A percentile compares a stretch with the other conserved stretches of the same genome.
These are phyloP conservation scores for Lasiodiplodia theobromae DNA, from an alignment of 2,329 filamentous ascomycete genomes.

Conservation along the genomic window DNA sequence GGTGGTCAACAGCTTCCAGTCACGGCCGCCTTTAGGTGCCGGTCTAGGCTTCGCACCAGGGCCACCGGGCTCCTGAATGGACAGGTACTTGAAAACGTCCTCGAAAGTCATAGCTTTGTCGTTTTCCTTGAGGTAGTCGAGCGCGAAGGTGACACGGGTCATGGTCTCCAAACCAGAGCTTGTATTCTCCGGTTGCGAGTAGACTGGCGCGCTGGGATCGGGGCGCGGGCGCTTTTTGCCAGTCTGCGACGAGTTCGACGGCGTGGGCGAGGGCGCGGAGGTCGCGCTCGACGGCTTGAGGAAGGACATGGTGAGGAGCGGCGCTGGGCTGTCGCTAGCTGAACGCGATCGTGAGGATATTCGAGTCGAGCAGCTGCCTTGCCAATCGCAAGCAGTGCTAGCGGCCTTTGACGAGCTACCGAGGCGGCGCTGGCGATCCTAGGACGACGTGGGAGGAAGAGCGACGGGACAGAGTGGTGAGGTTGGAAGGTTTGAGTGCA, in stretches of 20 bases:
- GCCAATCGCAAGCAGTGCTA: background rate
- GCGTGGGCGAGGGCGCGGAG: conserved; percentile 69
- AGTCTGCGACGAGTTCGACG: conserved; percentile 47
- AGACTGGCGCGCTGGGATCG: conserved; percentile 61
- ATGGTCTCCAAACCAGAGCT: conserved; percentile 81
- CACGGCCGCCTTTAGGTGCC: conserved; percentile 15
- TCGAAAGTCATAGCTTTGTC: conserved; percentile 63
- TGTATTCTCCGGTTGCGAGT: conserved; percentile 78
- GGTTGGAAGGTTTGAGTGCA: conserved; percentile 1
- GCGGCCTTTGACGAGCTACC: background rate
- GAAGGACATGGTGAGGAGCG: conserved; percentile 42
- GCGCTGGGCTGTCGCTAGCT: background rate
- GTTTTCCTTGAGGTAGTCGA: conserved; percentile 72
- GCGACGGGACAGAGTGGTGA: background rate
- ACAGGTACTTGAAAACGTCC: conserved; percentile 82
- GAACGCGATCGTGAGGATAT: background rate
- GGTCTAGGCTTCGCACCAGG: conserved; percentile 58
- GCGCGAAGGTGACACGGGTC: conserved; percentile 86
- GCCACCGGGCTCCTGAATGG: conserved; percentile 68
- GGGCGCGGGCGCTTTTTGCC: conserved; percentile 66
- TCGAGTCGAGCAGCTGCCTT: background rate
- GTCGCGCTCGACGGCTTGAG: conserved; percentile 41
- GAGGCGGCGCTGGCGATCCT: too few species aligned
- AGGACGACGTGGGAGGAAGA: background rate
- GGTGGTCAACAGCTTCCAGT: conserved; percentile 60